phyloP scores from a whole-genome alignment of 169 alveolate species.

The Cyclospora cayetanensis region DNA sequence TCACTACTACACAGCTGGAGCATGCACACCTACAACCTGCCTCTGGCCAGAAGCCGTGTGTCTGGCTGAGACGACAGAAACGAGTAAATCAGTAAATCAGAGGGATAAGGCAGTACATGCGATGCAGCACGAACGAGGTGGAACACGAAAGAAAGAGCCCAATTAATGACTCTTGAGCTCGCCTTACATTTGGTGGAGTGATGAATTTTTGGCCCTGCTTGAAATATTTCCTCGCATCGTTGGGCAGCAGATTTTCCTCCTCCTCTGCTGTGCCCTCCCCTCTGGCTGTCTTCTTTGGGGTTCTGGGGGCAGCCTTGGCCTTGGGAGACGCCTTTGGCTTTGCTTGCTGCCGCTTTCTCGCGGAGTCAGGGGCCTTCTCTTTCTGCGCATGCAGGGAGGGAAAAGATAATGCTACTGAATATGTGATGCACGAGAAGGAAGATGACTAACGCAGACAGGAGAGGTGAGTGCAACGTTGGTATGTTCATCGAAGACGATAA shows the following conservation, averaged over 20 bases:
- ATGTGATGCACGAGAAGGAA: no score
- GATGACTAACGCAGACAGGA: no score
- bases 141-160: not conserved
- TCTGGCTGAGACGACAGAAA: no score
- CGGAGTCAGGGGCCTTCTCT: slow-evolving; percentile 21
- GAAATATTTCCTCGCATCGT: slow-evolving; percentile 81
- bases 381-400: slow-evolving; percentile 26
- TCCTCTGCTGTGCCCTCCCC: slow-evolving; percentile 68
- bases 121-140: not conserved
- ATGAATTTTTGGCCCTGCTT: slow-evolving; percentile 89
- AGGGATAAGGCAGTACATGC: no score
- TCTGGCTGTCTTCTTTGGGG: slow-evolving; percentile 39
- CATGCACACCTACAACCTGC: no score
- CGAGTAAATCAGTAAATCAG: no score
- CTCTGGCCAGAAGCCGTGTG: no score
- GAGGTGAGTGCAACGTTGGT: no score
- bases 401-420: no score
- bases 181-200: slow-evolving; percentile 88
- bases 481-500: no score
- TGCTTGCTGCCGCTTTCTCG: not conserved
- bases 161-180: not conserved
- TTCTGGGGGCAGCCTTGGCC: slow-evolving; percentile 50
- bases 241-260: slow-evolving; percentile 74
- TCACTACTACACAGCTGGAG: no score
- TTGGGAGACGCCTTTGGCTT: slow-evolving; percentile 56